Conservation (phyloP, 208 protist genomes). For the Acanthamoeba lenticulata region DNA sequence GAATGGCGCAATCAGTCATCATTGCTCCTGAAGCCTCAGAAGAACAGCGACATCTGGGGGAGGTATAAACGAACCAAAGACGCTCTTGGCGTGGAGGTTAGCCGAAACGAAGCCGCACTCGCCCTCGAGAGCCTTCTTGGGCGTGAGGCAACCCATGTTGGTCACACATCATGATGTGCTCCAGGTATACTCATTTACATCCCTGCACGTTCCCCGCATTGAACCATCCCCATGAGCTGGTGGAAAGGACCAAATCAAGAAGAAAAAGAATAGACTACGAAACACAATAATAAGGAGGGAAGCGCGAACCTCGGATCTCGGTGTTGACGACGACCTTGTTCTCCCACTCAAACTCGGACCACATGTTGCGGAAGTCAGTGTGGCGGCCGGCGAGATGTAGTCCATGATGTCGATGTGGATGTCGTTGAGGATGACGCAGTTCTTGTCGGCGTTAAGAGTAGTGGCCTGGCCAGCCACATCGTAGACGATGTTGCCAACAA, state of each 20-base stretch:
- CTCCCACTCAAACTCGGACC: conserved; percentile 99
- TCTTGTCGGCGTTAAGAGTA: conserved; percentile 81
- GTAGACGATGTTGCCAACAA: conserved; percentile 97
- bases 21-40: no score
- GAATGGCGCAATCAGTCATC: no score
- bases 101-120: conserved; percentile 95
- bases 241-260: not conserved
- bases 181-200: conserved; percentile 91
- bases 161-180: conserved; percentile 92
- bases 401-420: conserved; percentile 99
- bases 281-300: no score
- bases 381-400: conserved; percentile 95
- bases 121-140: conserved; percentile 83
- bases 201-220: conserved; percentile 67
- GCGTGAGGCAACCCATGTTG: conserved; percentile 95
- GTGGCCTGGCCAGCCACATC: conserved; percentile 87
- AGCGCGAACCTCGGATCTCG: no score
- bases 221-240: not conserved
- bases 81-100: conserved; percentile 96
- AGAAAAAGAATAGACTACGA: conserved; percentile 11
- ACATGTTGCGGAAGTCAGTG: conserved; percentile 96
- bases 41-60: not conserved
- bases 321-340: conserved; percentile 97
- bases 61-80: conserved; percentile 90
- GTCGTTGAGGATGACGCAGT: conserved; percentile 95